phyloP scores from a whole-genome alignment of 2,329 filamentous ascomycete species.

The Onygena corvina region DNA sequence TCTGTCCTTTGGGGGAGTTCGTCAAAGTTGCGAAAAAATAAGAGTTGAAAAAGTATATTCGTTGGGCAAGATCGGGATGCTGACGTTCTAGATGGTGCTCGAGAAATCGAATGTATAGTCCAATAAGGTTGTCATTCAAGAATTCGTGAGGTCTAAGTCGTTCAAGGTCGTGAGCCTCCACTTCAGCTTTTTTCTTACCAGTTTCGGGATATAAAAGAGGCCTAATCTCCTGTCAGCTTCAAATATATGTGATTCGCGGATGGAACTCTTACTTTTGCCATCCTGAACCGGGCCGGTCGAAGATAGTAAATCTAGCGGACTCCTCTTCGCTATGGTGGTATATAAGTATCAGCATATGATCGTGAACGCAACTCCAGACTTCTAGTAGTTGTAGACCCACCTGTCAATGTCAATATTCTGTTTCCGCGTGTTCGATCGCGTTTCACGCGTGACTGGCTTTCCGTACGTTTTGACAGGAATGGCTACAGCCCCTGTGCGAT shows the following conservation, averaged over 20 bases:
- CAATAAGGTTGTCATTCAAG: conserved; percentile 84
- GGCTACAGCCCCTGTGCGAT: conserved; percentile 12
- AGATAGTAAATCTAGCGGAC: background rate
- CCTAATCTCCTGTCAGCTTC: conserved; percentile 16
- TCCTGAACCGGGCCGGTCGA: background rate
- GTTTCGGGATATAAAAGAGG: conserved; percentile 34
- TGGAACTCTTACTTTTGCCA: background rate
- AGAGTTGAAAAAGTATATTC: conserved; percentile 81
- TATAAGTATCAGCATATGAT: conserved; percentile 1
- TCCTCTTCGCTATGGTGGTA: background rate
- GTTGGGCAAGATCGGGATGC: conserved; percentile 45
- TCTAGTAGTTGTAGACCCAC: conserved; percentile 11
- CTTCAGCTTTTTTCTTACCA: conserved; percentile 38
- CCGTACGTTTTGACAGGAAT: conserved; percentile 24
- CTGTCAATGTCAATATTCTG: conserved; percentile 8
- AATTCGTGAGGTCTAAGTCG: conserved; percentile 74
- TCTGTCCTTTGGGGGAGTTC: conserved; percentile 41
- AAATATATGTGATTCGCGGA: background rate
- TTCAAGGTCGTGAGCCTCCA: conserved; percentile 41
- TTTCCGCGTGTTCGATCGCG: conserved; percentile 23
- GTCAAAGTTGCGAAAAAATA: conserved; percentile 78
- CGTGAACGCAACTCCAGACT: background rate
- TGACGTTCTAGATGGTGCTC: conserved; percentile 48
- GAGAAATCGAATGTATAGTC: conserved; percentile 70
- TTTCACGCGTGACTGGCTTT: conserved; percentile 16